Evolutionary conservation across 306 rosid genomes (phyloP), one percentile per base, ranked within the genome.

Genomic region (Betula pendula): DNA sequence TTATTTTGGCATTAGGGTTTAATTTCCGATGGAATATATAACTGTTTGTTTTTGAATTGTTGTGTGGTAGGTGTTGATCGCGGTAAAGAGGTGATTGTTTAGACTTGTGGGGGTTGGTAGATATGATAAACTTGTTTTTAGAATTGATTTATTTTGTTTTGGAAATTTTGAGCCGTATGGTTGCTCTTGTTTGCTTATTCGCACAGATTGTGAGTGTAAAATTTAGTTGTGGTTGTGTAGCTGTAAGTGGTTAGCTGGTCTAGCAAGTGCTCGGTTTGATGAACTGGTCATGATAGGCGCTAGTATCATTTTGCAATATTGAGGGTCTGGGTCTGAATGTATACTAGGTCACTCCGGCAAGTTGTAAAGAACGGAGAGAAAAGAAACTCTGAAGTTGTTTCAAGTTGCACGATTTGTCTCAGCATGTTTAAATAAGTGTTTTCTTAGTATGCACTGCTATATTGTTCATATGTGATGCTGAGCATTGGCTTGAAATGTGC

Each of bases 1-100:
- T 13, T 16, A 22, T 3, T 14, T 70, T 45, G 42, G 25, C 11
- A 38, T 84, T 53, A 72, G 75, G 66, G 59, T 73, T 78, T 49
- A 42, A 53, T 70, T 74, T 52, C 27, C 25, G 55, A 12, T 47
- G 2, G 0, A 27, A 27, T 74, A 9, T 20, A n/a, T 59, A 29
- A 13, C 8, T 25, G 6, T n/a, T 8, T 24, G 50, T 69, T 14
- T 25, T 66, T 31, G 13, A 25, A 33, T 49, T 70, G 42, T 13
- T 56, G 63, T 25, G 6, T 56, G 15, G 29, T 24, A 3, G 63
- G 24, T 24, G 63, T 11, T 56, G 24, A 56, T 56, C 6, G 35
- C 11, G 15, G 7, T 56, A 10, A 9, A 24, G 7, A 22, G 31
- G 24, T 56, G 7, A 11, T 24, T 56, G 29, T 24, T 13, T 56